Conservation (phyloP, 345 rosid species). For the Toxicodendron radicans region DNA sequence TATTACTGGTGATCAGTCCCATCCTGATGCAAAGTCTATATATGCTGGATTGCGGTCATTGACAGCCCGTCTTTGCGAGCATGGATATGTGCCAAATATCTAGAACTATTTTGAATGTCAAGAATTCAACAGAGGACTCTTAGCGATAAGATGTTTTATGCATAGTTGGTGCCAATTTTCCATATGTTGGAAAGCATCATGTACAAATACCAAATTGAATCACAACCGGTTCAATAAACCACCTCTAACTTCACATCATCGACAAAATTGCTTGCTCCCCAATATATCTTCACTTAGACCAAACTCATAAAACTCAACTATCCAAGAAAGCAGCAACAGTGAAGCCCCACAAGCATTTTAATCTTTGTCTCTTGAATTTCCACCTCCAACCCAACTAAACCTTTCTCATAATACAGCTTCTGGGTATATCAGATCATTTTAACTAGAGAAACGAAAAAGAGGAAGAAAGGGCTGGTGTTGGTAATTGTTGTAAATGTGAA, state of each 20-base stretch:
- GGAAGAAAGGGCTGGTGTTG: constrained; percentile 15
- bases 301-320: constrained; percentile 10
- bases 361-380: constrained; percentile 31
- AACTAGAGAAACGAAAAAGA: constrained; percentile 8
- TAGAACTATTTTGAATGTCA: background rate
- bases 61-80: constrained; percentile 35
- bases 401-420: constrained; percentile 31
- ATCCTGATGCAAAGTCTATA: constrained; percentile 37
- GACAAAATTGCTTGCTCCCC: constrained; percentile 38
- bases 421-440: constrained; percentile 33
- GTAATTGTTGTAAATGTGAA: constrained; percentile 23
- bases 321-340: constrained; percentile 47
- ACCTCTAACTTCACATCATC: constrained; percentile 2
- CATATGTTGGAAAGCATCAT: too few species aligned
- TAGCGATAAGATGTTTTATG: background rate
- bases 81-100: constrained; percentile 19
- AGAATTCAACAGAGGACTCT: background rate
- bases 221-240: constrained; percentile 13
- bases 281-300: constrained; percentile 28
- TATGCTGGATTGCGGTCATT: constrained; percentile 31
- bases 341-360: constrained; percentile 42
- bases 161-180: too few species aligned
- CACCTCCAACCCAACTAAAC: constrained; percentile 19
- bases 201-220: too few species aligned
- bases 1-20: constrained; percentile 34